These are phyloP conservation scores for Pseudisothecium myosuroides DNA, from an alignment of 225 moss, liverwort and hornwort species.

Conservation along the genomic window DNA sequence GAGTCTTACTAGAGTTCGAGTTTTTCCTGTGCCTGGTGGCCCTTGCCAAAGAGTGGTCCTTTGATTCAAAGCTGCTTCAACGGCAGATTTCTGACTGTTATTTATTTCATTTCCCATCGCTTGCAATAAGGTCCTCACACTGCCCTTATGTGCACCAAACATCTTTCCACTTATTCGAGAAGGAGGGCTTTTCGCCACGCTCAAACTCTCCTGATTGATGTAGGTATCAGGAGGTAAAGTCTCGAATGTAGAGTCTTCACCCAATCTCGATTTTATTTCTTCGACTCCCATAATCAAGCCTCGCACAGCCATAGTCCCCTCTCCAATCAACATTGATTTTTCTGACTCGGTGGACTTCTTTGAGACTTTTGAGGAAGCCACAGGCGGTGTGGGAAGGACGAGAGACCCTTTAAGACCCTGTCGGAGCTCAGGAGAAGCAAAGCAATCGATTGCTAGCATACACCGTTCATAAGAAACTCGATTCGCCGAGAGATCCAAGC, in stretches of 20 bases:
- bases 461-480: conserved; percentile 80
- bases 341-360: conserved; percentile 17
- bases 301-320: conserved; percentile 73
- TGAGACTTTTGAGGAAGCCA: conserved; percentile 2
- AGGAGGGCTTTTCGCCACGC: conserved; percentile 42
- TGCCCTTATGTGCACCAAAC: conserved; percentile 56
- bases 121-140: conserved; percentile 37
- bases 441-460: conserved; percentile 65
- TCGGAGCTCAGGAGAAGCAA: conserved; percentile 74
- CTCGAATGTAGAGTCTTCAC: neutral
- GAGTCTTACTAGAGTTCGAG: conserved; percentile 76
- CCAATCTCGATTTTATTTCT: conserved; percentile 21
- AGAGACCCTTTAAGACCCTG: conserved; percentile 44
- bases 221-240: neutral
- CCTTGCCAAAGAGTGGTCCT: conserved; percentile 91
- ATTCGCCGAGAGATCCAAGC: conserved; percentile 87
- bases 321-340: conserved; percentile 43
- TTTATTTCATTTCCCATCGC: conserved; percentile 59
- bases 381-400: conserved; percentile 1
- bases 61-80: conserved; percentile 69
- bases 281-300: conserved; percentile 64
- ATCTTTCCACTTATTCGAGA: conserved; percentile 54
- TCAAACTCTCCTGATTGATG: conserved; percentile 39
- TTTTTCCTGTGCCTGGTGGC: conserved; percentile 96
- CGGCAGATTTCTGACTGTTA: conserved; percentile 66